Conservation (phyloP, 2,329 filamentous ascomycete species). For the Phoma sp. region DNA sequence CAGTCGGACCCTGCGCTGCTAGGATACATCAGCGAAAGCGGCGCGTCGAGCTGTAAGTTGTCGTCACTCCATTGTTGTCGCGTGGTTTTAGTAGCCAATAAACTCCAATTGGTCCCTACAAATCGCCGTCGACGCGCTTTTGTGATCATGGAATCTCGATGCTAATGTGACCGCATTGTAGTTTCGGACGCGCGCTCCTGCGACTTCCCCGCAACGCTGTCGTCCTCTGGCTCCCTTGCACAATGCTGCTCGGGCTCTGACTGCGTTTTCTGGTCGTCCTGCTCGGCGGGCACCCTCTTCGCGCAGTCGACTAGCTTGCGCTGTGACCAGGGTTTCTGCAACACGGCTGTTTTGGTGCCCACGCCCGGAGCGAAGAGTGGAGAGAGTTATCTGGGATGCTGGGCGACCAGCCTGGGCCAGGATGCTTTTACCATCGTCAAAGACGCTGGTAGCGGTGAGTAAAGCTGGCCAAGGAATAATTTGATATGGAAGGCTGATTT, state of each 20-base stretch:
- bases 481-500: not conserved
- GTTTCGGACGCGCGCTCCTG: conserved; percentile 31
- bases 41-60: conserved; percentile 26
- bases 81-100: no score
- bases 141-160: not conserved
- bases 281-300: conserved; percentile 25
- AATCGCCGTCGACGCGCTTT: no score
- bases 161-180: not conserved
- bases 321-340: conserved; percentile 32
- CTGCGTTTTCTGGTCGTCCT: conserved; percentile 32
- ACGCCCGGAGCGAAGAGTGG: conserved; percentile 26
- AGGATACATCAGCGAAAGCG: conserved; percentile 26
- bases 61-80: not conserved
- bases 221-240: conserved; percentile 24
- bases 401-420: conserved; percentile 29
- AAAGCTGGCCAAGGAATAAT: not conserved
- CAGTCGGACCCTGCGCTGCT: conserved; percentile 29
- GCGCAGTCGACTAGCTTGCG: conserved; percentile 27
- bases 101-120: no score
- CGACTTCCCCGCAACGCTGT: conserved; percentile 33
- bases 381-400: conserved; percentile 29
- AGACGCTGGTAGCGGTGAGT: conserved; percentile 16
- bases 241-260: conserved; percentile 27
- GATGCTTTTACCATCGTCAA: conserved; percentile 15
- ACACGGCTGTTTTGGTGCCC: conserved; percentile 30